phyloP scores from a whole-genome alignment of 495 filamentous ascomycete species.

The Delitschia confertaspora region DNA sequence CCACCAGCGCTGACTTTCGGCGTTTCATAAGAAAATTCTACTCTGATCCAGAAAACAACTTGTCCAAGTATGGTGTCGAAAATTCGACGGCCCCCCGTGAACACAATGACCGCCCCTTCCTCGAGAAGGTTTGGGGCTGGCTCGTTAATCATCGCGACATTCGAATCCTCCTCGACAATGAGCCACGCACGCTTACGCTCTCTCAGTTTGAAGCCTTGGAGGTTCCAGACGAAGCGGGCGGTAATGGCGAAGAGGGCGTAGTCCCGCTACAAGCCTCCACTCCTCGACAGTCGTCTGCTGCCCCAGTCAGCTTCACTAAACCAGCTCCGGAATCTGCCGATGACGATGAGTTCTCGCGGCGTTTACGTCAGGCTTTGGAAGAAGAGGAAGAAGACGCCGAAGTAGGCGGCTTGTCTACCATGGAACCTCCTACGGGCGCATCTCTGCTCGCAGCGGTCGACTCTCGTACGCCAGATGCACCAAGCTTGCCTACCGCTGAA shows the following conservation, averaged over 20 bases:
- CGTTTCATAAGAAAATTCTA: constrained; percentile 19
- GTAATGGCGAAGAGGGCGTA: constrained; percentile 1
- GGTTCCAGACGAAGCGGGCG: constrained; percentile 4
- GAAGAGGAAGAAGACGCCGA: too few relatives aligned
- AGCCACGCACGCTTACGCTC: constrained; percentile 41
- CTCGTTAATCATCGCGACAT: constrained; percentile 46
- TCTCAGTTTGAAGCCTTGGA: constrained; percentile 37
- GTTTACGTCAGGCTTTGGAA: too few relatives aligned
- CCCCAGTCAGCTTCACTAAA: too few relatives aligned
- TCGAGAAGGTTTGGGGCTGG: constrained; percentile 51
- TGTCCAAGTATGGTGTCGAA: neutral
- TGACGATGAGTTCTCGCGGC: too few relatives aligned
- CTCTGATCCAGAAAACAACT: constrained; percentile 2
- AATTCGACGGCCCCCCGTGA: constrained; percentile 37
- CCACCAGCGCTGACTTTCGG: constrained; percentile 20
- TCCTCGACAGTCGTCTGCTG: too few relatives aligned
- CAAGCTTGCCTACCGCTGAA: too few relatives aligned
- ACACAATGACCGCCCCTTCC: constrained; percentile 37
- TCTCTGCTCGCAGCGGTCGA: too few relatives aligned
- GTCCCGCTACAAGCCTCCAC: neutral
- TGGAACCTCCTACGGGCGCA: too few relatives aligned
- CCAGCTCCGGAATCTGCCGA: too few relatives aligned
- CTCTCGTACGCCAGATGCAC: too few relatives aligned
- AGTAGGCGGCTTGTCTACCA: too few relatives aligned
- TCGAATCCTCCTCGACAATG: constrained; percentile 38